Evolutionary conservation across 2,329 filamentous ascomycete species (phyloP).

Genomic region (Epicoccum sorghinum): DNA sequence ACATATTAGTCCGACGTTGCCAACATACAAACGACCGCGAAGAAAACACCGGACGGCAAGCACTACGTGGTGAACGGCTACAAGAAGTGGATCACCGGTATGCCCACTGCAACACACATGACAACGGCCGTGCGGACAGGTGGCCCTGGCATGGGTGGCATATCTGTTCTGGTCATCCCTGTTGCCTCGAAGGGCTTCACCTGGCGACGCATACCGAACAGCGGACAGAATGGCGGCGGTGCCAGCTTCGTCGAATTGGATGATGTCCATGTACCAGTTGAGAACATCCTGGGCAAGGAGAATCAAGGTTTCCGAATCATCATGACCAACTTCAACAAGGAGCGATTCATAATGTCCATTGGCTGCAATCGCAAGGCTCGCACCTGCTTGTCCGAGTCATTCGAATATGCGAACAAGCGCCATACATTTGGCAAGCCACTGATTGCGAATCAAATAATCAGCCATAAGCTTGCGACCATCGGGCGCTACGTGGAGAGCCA

Average conservation of each 20-base stretch:
- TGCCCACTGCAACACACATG: conserved; percentile 65
- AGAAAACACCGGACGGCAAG: conserved; percentile 76
- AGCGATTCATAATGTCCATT: conserved; percentile 64
- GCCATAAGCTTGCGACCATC: conserved; percentile 64
- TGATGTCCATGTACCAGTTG: conserved; percentile 60
- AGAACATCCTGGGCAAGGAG: conserved; percentile 61
- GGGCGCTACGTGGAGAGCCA: conserved; percentile 66
- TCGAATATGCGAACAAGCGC: conserved; percentile 58
- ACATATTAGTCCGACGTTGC: conserved; percentile 63
- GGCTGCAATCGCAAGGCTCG: conserved; percentile 64
- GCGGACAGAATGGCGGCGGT: conserved; percentile 70
- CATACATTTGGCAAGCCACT: conserved; percentile 66
- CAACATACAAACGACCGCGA: conserved; percentile 67
- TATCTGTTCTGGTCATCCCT: conserved; percentile 65
- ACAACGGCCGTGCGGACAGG: conserved; percentile 68
- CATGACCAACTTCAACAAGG: conserved; percentile 61
- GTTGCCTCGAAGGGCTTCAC: conserved; percentile 58
- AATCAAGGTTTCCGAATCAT: conserved; percentile 64
- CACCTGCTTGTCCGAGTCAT: conserved; percentile 61
- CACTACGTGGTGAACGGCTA: conserved; percentile 71
- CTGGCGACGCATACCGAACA: conserved; percentile 65
- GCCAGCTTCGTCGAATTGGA: conserved; percentile 64
- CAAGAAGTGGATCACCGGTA: conserved; percentile 73
- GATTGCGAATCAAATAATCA: conserved; percentile 64
- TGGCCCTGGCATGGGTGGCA: conserved; percentile 58